phyloP scores from a whole-genome alignment of 768 basidiomycete species.

The Aureoboletus auriporus region DNA sequence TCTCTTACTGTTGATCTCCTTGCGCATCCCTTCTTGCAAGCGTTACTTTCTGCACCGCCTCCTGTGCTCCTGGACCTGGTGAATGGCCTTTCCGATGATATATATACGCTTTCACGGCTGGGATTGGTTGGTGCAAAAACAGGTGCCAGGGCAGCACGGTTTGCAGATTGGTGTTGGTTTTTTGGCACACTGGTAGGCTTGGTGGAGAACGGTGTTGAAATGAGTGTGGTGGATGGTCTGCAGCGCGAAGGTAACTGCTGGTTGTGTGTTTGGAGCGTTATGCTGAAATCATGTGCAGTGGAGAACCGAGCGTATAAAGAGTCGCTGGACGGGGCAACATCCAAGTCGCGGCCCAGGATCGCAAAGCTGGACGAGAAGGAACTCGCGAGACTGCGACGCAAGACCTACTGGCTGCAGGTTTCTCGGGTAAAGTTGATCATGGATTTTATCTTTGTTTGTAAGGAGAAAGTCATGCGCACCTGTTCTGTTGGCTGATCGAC shows the following conservation, averaged over 20 bases:
- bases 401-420: constrained; percentile 74
- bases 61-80: constrained; percentile 78
- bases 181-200: constrained; percentile 72
- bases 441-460: constrained; percentile 89
- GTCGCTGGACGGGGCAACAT: constrained; percentile 66
- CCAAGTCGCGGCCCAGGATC: constrained; percentile 60
- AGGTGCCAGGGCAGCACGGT: constrained; percentile 66
- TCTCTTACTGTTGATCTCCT: constrained; percentile 20
- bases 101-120: constrained; percentile 69
- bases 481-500: constrained; percentile 5
- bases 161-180: constrained; percentile 88
- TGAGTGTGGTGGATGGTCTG: constrained; percentile 60
- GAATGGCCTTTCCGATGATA: constrained; percentile 71
- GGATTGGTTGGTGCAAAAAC: constrained; percentile 63
- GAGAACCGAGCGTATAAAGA: constrained; percentile 70
- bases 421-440: constrained; percentile 69
- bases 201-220: constrained; percentile 80
- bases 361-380: constrained; percentile 67
- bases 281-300: constrained; percentile 38
- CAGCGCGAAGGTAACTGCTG: constrained; percentile 54
- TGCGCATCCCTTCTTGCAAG: constrained; percentile 65
- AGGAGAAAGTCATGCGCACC: constrained; percentile 27
- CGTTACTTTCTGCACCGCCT: constrained; percentile 74
- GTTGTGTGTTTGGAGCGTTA: neutral
- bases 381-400: constrained; percentile 58